Percentiles rank a stretch among this genome's conserved stretches.
phyloP scores from a whole-genome alignment of 2,329 filamentous ascomycete genomes.

The Saccharata proteae region DNA sequence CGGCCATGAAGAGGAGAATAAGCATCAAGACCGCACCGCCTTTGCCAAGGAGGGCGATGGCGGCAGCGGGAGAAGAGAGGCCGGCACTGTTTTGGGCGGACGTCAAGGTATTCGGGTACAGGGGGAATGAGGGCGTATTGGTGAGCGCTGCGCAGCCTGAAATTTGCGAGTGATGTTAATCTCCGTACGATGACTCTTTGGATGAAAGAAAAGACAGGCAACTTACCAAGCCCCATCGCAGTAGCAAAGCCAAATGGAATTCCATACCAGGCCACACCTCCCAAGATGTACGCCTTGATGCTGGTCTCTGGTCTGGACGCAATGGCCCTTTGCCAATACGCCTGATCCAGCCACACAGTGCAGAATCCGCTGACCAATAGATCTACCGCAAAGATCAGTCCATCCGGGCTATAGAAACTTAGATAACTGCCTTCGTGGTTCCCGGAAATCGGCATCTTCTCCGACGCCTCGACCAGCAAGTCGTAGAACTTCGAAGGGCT shows the following conservation, averaged over 20 bases:
- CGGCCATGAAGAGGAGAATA: conserved; percentile 29
- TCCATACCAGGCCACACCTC: conserved; percentile 26
- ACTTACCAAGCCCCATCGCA: conserved; percentile 23
- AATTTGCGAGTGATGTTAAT: conserved; percentile 32
- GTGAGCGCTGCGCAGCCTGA: conserved; percentile 37
- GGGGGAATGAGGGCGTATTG: conserved; percentile 39
- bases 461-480: conserved; percentile 31
- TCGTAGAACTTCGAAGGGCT: conserved; percentile 35
- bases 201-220: conserved; percentile 15
- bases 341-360: conserved; percentile 5
- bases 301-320: conserved; percentile 39
- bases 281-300: conserved; percentile 42
- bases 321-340: conserved; percentile 36
- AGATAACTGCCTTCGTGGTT: conserved; percentile 38
- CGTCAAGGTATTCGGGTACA: conserved; percentile 35
- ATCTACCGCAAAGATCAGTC: conserved; percentile 39
- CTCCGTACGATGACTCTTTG: conserved; percentile 27
- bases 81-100: conserved; percentile 23
- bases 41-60: conserved; percentile 26
- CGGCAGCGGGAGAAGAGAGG: conserved; percentile 27
- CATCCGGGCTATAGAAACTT: conserved; percentile 43
- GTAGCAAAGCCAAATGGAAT: conserved; percentile 27
- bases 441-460: conserved; percentile 14
- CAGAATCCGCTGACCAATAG: conserved; percentile 20
- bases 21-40: conserved; percentile 28